Conservation (phyloP, 2,329 filamentous ascomycete genomes). For the Drechslerella coelobrocha region DNA sequence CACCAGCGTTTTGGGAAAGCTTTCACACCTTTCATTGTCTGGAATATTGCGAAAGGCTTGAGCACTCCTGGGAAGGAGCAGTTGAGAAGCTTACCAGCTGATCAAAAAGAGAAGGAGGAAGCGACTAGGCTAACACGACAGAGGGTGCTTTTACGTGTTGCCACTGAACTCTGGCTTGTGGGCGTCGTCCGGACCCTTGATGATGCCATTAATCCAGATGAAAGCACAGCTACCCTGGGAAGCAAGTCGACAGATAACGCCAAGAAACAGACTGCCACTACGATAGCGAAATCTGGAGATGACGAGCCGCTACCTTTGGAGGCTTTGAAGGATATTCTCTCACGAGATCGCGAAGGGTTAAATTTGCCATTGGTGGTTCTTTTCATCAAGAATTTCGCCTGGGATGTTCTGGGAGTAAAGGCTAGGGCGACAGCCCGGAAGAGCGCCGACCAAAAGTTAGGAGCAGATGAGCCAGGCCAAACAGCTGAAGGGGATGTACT, state of each 20-base stretch:
- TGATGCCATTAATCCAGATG: constrained; percentile 70
- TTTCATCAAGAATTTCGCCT: constrained; percentile 94
- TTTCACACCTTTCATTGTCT: constrained; percentile 55
- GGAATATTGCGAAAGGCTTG: constrained; percentile 54
- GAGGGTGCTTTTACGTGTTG: constrained; percentile 82
- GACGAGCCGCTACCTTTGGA: constrained; percentile 94
- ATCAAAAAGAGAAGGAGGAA: constrained; percentile 91
- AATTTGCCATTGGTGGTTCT: constrained; percentile 91
- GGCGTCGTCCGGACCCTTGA: constrained; percentile 83
- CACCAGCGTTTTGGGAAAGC: constrained; percentile 55
- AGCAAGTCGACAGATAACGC: constrained; percentile 40
- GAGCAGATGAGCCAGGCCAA: constrained; percentile 61
- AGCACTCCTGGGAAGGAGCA: constrained; percentile 56
- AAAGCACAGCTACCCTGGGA: constrained; percentile 60
- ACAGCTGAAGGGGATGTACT: constrained; percentile 2
- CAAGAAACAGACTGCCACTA: constrained; percentile 62
- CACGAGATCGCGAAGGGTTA: constrained; percentile 87
- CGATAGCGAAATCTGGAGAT: constrained; percentile 70
- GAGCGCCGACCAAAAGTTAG: constrained; percentile 72
- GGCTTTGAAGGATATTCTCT: constrained; percentile 94
- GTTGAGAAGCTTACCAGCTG: constrained; percentile 77
- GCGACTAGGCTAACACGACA: constrained; percentile 90
- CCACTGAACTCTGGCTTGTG: constrained; percentile 95
- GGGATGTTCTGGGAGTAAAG: constrained; percentile 89
- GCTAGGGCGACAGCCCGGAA: constrained; percentile 79